phyloP scores from a whole-genome alignment of 192 early-diverging fungal genomes.

The Coemansia sp. region DNA sequence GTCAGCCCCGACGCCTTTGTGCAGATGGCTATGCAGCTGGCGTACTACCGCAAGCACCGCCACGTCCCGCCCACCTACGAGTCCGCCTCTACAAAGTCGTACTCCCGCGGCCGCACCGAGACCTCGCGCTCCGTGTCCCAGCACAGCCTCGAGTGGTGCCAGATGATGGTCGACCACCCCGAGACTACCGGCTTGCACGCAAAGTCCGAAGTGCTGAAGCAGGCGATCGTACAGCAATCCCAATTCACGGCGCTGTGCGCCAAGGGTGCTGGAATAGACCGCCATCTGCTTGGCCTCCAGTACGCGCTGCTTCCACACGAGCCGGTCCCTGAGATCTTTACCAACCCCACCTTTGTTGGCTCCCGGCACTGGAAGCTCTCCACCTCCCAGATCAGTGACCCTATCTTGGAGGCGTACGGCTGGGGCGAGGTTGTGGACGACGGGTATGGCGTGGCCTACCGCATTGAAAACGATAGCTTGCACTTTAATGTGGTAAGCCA shows the following conservation, averaged over 20 bases:
- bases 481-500: slow-evolving; percentile 56
- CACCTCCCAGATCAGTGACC: slow-evolving; percentile 60
- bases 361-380: slow-evolving; percentile 66
- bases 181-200: slow-evolving; percentile 46
- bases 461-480: slow-evolving; percentile 49
- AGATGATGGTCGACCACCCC: slow-evolving; percentile 53
- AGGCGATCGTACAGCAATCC: slow-evolving; percentile 53
- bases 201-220: slow-evolving; percentile 53
- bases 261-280: slow-evolving; percentile 65
- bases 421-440: slow-evolving; percentile 62
- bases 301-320: slow-evolving; percentile 51
- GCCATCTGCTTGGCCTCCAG: slow-evolving; percentile 69
- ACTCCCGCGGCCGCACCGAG: slow-evolving; percentile 70
- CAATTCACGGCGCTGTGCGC: slow-evolving; percentile 59
- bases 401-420: slow-evolving; percentile 55
- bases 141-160: slow-evolving; percentile 58
- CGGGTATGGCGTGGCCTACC: slow-evolving; percentile 59
- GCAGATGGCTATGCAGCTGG: slow-evolving; percentile 77
- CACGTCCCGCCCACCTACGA: slow-evolving; percentile 69
- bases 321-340: slow-evolving; percentile 38
- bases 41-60: slow-evolving; percentile 64
- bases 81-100: slow-evolving; percentile 67
- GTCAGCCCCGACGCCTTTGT: slow-evolving; percentile 68
- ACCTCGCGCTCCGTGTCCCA: slow-evolving; percentile 72
- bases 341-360: slow-evolving; percentile 57